phyloP scores from a whole-genome alignment of 2,329 filamentous ascomycete species.

The Chaetothyriales sp. region DNA sequence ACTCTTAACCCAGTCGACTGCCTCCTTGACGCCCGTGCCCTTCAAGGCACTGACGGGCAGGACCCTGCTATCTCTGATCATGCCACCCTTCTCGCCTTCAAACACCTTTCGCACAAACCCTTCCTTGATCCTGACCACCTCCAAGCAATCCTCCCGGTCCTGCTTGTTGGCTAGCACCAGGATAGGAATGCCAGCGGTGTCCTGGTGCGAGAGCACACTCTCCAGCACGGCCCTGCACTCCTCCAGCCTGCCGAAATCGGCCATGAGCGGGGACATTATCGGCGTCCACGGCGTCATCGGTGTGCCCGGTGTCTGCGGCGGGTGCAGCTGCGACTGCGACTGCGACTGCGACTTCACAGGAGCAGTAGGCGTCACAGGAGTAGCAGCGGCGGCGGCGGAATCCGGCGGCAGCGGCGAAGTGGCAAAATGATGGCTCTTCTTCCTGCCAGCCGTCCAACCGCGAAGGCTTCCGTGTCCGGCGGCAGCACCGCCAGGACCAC shows the following conservation, averaged over 20 bases:
- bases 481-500: background rate
- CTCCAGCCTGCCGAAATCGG: slow-evolving; percentile 47
- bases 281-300: slow-evolving; percentile 24
- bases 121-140: slow-evolving; percentile 95
- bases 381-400: too few species aligned
- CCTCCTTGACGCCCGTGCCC: slow-evolving; percentile 70
- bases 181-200: slow-evolving; percentile 81
- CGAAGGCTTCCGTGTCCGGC: slow-evolving; percentile 4
- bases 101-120: slow-evolving; percentile 89
- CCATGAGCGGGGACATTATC: slow-evolving; percentile 22
- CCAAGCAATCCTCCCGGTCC: slow-evolving; percentile 90
- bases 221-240: slow-evolving; percentile 85
- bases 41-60: slow-evolving; percentile 80
- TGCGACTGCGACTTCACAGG: slow-evolving; percentile 13
- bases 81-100: slow-evolving; percentile 76
- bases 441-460: slow-evolving; percentile 14
- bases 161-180: slow-evolving; percentile 94
- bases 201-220: slow-evolving; percentile 70
- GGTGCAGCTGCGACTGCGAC: slow-evolving; percentile 5
- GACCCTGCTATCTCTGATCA: slow-evolving; percentile 78
- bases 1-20: slow-evolving; percentile 90
- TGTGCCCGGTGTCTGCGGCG: background rate
- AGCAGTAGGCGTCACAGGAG: background rate
- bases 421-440: slow-evolving; percentile 14
- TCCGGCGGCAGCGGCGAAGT: too few species aligned